Evolutionary conservation across 805 yeast species (phyloP).

Genomic region (Candida pseudoglaebosa): DNA sequence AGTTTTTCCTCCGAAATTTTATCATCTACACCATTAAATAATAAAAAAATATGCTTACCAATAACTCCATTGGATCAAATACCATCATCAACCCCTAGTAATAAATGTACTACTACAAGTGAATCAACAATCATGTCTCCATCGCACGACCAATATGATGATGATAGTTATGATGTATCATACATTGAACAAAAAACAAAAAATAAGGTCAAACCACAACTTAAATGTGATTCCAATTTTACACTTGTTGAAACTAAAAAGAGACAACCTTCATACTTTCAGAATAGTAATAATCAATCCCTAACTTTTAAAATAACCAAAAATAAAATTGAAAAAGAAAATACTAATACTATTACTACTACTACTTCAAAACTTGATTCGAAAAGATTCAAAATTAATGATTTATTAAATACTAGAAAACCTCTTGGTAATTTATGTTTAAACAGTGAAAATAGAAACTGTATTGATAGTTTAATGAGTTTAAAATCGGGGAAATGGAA

Average conservation of each 20-base stretch:
- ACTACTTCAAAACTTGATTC: conserved; percentile 8
- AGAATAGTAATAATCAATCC: conserved; percentile 2
- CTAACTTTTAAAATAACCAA: conserved; percentile 34
- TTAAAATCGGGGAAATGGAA: conserved; percentile 4
- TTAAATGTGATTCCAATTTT: conserved; percentile 5
- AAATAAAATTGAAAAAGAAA: conserved; percentile 17
- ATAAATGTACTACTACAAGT: conserved; percentile 16
- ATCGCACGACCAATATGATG: conserved; percentile 5
- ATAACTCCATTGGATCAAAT: conserved; percentile 11
- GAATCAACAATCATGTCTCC: conserved; percentile 21
- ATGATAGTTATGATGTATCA: conserved; percentile 15
- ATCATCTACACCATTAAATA: neutral
- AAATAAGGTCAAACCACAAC: conserved; percentile 12
- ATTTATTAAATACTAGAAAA: conserved; percentile 21
- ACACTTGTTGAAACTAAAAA: conserved; percentile 24
- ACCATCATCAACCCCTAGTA: conserved; percentile 25
- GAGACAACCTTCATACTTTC: conserved; percentile 29
- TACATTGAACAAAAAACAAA: conserved; percentile 4
- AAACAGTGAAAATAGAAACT: conserved; percentile 5
- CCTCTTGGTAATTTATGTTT: conserved; percentile 23
- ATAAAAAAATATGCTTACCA: neutral
- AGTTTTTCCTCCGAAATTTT: neutral
- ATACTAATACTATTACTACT: conserved; percentile 12
- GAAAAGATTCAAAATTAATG: conserved; percentile 17
- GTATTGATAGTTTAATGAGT: conserved; percentile 5